Conservation (phyloP, 305 asterid species). For the Fraxinus dipetala region DNA sequence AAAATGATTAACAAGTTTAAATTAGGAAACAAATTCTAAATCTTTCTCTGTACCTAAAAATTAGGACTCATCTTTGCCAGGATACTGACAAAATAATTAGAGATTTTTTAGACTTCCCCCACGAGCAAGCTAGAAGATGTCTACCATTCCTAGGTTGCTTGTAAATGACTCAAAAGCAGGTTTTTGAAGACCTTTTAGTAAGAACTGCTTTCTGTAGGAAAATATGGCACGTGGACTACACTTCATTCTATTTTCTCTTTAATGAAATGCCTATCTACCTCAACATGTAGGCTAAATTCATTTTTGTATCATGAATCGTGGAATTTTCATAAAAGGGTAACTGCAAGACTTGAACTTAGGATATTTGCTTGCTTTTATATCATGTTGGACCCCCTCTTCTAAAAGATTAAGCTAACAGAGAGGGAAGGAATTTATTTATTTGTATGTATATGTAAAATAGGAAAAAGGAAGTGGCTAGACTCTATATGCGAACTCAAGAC, state of each 20-base stretch:
- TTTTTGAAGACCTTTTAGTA: neutral
- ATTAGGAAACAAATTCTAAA: neutral
- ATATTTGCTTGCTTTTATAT: neutral
- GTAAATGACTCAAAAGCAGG: neutral
- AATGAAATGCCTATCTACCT: neutral
- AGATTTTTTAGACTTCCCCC: neutral
- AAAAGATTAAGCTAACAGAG: neutral
- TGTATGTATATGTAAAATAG: neutral
- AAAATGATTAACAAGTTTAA: neutral
- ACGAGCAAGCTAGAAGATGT: neutral
- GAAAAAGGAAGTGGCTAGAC: neutral
- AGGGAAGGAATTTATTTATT: neutral
- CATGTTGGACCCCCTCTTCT: neutral
- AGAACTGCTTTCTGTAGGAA: neutral
- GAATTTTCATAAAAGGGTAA: neutral
- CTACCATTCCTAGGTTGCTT: neutral
- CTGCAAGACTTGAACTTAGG: neutral
- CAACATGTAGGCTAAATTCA: neutral
- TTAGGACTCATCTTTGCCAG: neutral
- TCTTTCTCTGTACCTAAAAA: neutral
- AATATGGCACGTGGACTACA: neutral
- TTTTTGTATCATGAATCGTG: neutral
- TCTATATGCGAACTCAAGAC: neutral
- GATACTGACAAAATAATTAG: neutral
- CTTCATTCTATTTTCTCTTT: neutral